A percentile compares a stretch with the other conserved stretches of the same genome.
Conservation (phyloP, 2,329 filamentous ascomycete species). For the Capronia coronata region DNA sequence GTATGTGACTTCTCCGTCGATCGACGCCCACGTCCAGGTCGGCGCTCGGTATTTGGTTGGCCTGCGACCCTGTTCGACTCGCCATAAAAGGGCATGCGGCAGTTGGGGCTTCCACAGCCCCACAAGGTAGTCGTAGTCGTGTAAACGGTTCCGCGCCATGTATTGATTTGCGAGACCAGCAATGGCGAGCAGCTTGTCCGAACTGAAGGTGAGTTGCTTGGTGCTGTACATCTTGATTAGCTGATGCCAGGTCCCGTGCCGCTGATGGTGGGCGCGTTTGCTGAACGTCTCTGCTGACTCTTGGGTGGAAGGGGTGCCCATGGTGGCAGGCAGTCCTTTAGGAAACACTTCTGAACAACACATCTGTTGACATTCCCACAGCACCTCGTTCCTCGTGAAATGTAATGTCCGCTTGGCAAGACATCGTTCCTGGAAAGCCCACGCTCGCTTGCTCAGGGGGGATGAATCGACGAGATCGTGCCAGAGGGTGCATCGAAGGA, state of each 20-base stretch:
- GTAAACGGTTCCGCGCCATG: constrained; percentile 24
- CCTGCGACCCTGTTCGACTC: constrained; percentile 21
- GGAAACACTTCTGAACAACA: constrained; percentile 29
- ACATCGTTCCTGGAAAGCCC: constrained; percentile 29
- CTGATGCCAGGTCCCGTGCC: constrained; percentile 28
- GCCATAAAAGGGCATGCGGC: constrained; percentile 27
- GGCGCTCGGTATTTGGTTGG: constrained; percentile 26
- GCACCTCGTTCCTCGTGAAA: constrained; percentile 28
- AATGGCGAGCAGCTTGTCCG: constrained; percentile 28
- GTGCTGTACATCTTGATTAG: constrained; percentile 27
- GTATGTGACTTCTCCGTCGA: constrained; percentile 27
- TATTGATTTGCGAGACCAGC: constrained; percentile 27
- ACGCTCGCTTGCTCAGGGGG: constrained; percentile 27
- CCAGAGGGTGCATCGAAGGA: constrained; percentile 28
- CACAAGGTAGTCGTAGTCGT: constrained; percentile 24
- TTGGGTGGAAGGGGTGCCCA: constrained; percentile 16
- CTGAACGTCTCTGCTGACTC: constrained; percentile 24
- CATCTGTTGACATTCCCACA: constrained; percentile 32
- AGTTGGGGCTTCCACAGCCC: constrained; percentile 27
- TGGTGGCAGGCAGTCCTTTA: constrained; percentile 27
- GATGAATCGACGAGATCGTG: constrained; percentile 27
- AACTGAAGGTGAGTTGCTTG: constrained; percentile 24
- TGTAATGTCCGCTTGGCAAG: constrained; percentile 30
- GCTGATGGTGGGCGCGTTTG: constrained; percentile 27
- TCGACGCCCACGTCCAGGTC: constrained; percentile 28